Percentiles rank a stretch among this genome's conserved stretches.
phyloP scores from a whole-genome alignment of 2,329 filamentous ascomycete species.

The Fusarium oligoseptatum region DNA sequence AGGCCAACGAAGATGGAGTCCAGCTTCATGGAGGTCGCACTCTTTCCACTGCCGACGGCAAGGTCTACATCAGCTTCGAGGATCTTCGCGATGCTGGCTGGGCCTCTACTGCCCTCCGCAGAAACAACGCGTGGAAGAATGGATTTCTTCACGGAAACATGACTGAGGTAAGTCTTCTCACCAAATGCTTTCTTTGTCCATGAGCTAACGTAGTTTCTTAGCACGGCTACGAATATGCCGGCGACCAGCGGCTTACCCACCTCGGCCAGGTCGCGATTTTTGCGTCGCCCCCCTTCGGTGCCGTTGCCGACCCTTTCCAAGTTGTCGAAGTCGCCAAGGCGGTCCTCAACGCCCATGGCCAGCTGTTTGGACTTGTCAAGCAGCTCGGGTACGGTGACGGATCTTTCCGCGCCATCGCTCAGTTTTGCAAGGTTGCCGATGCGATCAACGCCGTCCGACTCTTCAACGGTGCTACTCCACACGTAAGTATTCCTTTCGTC shows the following conservation, averaged over 20 bases:
- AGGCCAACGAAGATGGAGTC: conserved; percentile 50
- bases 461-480: conserved; percentile 45
- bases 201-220: background rate
- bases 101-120: conserved; percentile 60
- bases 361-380: conserved; percentile 65
- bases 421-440: conserved; percentile 65
- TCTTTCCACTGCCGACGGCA: conserved; percentile 54
- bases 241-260: conserved; percentile 19
- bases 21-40: conserved; percentile 55
- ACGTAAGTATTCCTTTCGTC: conserved; percentile 41
- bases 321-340: conserved; percentile 49
- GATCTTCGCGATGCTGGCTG: conserved; percentile 72
- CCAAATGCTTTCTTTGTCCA: background rate
- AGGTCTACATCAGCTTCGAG: conserved; percentile 67
- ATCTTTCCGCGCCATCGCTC: conserved; percentile 62
- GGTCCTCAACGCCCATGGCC: conserved; percentile 62
- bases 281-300: conserved; percentile 37
- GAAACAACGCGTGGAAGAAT: conserved; percentile 59
- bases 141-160: conserved; percentile 39
- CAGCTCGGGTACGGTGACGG: conserved; percentile 57
- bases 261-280: conserved; percentile 50
- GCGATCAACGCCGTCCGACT: conserved; percentile 57
- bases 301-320: conserved; percentile 49
- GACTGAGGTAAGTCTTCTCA: conserved; percentile 22
- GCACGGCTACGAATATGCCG: conserved; percentile 14